A percentile compares a stretch with the other conserved stretches of the same genome.
Conservation (phyloP, 129 eudicot species). For the Pittosporum tobira region DNA sequence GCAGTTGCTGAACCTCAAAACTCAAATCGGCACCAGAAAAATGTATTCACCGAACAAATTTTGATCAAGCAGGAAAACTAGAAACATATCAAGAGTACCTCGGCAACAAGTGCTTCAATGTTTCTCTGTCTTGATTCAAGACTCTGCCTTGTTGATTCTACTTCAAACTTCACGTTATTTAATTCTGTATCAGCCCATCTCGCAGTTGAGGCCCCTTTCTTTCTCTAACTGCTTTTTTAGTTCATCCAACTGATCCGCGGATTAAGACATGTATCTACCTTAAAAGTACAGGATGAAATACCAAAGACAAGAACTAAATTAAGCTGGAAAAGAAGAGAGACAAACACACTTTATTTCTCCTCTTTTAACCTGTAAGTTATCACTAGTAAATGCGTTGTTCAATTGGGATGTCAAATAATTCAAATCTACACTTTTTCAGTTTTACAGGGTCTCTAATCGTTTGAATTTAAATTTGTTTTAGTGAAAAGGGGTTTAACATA, state of each 20-base stretch:
- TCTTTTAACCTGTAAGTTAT: too few species aligned
- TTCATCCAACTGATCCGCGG: constrained; percentile 61
- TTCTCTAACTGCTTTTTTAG: constrained; percentile 47
- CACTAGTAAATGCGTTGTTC: too few species aligned
- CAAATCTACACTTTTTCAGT: too few species aligned
- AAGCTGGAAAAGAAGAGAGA: constrained; percentile 3
- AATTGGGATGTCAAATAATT: too few species aligned
- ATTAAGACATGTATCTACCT: not conserved
- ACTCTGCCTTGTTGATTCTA: constrained; percentile 46
- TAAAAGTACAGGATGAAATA: constrained; percentile 1
- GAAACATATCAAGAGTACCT: constrained; percentile 33
- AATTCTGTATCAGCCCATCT: constrained; percentile 53
- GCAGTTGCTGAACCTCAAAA: constrained; percentile 1
- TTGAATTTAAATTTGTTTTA: too few species aligned
- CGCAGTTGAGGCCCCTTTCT: constrained; percentile 46
- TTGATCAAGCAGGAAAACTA: not conserved
- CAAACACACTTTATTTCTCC: too few species aligned
- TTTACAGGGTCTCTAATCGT: too few species aligned
- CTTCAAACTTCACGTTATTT: constrained; percentile 58
- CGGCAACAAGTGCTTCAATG: constrained; percentile 50
- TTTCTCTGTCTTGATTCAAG: constrained; percentile 44
- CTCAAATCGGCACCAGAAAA: not conserved
- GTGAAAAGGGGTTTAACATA: too few species aligned
- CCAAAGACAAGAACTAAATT: not conserved
- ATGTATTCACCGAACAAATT: not conserved